Conservation (phyloP, 116 monocot genomes). For the Posidonia oceanica region DNA sequence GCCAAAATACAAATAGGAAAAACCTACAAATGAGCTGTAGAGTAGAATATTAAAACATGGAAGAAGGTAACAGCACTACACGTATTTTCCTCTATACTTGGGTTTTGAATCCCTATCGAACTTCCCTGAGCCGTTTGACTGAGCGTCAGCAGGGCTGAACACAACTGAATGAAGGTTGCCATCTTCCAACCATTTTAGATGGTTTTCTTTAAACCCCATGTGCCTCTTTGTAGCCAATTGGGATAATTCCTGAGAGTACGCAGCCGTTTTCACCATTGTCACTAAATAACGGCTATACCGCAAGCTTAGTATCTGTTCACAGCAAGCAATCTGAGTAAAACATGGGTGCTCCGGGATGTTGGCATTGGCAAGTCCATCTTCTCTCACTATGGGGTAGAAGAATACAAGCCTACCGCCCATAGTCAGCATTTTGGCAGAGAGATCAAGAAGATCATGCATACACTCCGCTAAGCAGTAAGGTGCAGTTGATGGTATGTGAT, state of each 20-base stretch:
- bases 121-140: neutral
- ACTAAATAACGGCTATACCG: slow-evolving; percentile 78
- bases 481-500: slow-evolving; percentile 95
- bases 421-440: slow-evolving; percentile 76
- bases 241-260: slow-evolving; percentile 51
- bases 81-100: slow-evolving; percentile 94
- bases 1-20: too few relatives aligned
- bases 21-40: too few relatives aligned
- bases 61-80: slow-evolving; percentile 15
- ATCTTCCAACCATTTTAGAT: slow-evolving; percentile 90
- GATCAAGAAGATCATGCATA: slow-evolving; percentile 83
- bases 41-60: too few relatives aligned
- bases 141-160: slow-evolving; percentile 45
- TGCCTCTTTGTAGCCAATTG: slow-evolving; percentile 45
- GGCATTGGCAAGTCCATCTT: slow-evolving; percentile 34
- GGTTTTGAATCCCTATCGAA: slow-evolving; percentile 67
- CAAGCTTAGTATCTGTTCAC: slow-evolving; percentile 87
- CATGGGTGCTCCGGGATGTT: slow-evolving; percentile 81
- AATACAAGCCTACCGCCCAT: slow-evolving; percentile 82
- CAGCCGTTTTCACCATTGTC: slow-evolving; percentile 79
- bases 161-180: slow-evolving; percentile 82
- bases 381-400: slow-evolving; percentile 82
- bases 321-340: slow-evolving; percentile 45
- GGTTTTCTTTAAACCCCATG: slow-evolving; percentile 79
- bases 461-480: slow-evolving; percentile 82